Conservation (phyloP, 495 filamentous ascomycete genomes). For the Trichoderma parareesei region DNA sequence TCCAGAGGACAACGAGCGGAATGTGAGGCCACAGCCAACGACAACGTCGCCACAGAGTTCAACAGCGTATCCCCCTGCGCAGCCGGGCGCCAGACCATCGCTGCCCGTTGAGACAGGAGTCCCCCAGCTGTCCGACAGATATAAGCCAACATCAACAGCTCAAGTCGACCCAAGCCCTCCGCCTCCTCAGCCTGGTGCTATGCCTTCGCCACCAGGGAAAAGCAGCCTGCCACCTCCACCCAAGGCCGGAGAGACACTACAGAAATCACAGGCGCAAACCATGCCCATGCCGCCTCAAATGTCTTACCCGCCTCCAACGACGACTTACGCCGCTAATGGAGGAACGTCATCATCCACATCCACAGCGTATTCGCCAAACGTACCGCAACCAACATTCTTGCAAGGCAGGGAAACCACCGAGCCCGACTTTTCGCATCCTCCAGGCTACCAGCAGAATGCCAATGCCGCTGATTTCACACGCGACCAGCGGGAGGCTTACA, state of each 20-base stretch:
- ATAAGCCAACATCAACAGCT: constrained; percentile 23
- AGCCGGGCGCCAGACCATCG: constrained; percentile 33
- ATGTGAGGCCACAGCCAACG: constrained; percentile 24
- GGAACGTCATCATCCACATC: constrained; percentile 29
- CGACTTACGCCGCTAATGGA: constrained; percentile 24
- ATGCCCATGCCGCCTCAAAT: constrained; percentile 31
- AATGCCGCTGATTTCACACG: constrained; percentile 38
- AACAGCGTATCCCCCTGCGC: constrained; percentile 35
- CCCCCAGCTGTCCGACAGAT: constrained; percentile 19
- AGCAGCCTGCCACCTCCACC: constrained; percentile 45
- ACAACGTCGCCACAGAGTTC: constrained; percentile 25
- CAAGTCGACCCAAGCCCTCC: constrained; percentile 34
- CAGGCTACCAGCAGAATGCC: constrained; percentile 49
- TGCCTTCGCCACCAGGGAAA: constrained; percentile 26
- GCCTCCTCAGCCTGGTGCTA: constrained; percentile 54
- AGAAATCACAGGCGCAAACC: constrained; percentile 24
- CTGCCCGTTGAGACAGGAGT: constrained; percentile 28
- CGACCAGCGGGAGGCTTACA: constrained; percentile 23
- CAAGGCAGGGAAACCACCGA: neutral
- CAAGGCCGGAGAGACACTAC: constrained; percentile 37
- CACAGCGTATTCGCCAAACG: constrained; percentile 16
- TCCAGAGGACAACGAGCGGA: constrained; percentile 17
- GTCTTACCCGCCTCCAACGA: constrained; percentile 28
- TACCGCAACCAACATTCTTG: neutral
- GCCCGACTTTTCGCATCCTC: constrained; percentile 33